phyloP scores from a whole-genome alignment of 495 filamentous ascomycete genomes.

The Daldinia loculata region DNA sequence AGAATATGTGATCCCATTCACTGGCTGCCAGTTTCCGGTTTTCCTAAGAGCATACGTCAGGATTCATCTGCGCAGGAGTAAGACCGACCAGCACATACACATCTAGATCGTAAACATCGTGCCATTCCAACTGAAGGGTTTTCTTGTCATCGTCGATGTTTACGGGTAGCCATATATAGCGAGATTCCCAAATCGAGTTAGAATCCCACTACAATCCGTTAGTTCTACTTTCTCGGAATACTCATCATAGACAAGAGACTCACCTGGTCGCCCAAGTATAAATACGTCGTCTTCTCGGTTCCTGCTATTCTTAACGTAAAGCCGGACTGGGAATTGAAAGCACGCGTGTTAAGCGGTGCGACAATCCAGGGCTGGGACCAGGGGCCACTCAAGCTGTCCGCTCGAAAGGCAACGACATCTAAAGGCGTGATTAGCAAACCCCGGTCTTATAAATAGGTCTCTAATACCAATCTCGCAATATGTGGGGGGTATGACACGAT shows the following conservation, averaged over 20 bases:
- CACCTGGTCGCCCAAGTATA: constrained; percentile 59
- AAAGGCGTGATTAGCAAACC: not conserved
- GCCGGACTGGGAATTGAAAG: constrained; percentile 64
- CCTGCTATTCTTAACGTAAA: constrained; percentile 57
- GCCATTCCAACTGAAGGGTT: constrained; percentile 51
- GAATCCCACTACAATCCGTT: constrained; percentile 55
- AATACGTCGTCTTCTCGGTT: constrained; percentile 56
- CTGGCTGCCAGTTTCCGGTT: constrained; percentile 54
- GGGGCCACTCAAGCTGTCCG: constrained; percentile 57
- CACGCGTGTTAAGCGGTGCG: constrained; percentile 57
- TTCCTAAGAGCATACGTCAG: constrained; percentile 35
- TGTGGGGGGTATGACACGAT: not conserved
- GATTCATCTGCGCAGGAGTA: not conserved
- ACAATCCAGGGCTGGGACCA: constrained; percentile 63
- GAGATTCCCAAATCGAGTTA: constrained; percentile 60
- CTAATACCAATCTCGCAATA: not conserved
- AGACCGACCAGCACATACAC: constrained; percentile 39
- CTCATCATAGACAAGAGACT: not conserved
- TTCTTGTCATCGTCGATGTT: constrained; percentile 51
- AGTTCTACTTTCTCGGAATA: not conserved
- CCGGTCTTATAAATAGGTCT: too few species aligned
- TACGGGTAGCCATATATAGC: constrained; percentile 63
- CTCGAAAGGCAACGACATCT: constrained; percentile 58
- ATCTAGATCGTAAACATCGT: constrained; percentile 56
- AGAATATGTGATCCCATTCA: constrained; percentile 55